Conservation (phyloP, 768 basidiomycete species). For the Pleurotus ostreatus region DNA sequence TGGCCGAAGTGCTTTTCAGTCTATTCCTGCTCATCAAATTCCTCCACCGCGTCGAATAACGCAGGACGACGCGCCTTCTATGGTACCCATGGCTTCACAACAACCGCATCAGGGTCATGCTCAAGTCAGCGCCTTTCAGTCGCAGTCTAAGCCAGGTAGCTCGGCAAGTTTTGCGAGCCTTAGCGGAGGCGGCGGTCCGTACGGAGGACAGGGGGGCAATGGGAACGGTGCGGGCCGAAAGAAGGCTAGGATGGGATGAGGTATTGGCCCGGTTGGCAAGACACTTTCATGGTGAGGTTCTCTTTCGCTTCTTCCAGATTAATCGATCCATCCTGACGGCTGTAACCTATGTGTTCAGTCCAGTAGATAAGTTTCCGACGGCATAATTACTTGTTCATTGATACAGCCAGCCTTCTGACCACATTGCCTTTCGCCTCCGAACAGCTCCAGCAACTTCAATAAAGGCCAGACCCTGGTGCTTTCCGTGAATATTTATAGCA, state of each 20-base stretch:
- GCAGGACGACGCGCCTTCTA: constrained; percentile 87
- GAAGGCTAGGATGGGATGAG: constrained; percentile 52
- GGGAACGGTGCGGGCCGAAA: constrained; percentile 45
- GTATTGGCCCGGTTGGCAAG: neutral
- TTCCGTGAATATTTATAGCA: neutral
- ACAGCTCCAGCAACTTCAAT: too few relatives aligned
- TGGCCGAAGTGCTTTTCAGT: constrained; percentile 64
- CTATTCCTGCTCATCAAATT: constrained; percentile 56
- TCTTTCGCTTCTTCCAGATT: too few relatives aligned
- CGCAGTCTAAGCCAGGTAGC: constrained; percentile 58
- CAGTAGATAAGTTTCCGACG: too few relatives aligned
- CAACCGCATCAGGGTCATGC: constrained; percentile 39
- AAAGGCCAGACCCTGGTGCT: too few relatives aligned
- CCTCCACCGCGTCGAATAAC: constrained; percentile 89
- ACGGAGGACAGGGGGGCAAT: constrained; percentile 30
- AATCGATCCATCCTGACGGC: too few relatives aligned
- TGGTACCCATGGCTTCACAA: constrained; percentile 63
- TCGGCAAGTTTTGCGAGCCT: constrained; percentile 60
- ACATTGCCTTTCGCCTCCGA: too few relatives aligned
- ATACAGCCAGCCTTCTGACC: too few relatives aligned
- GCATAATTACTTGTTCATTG: too few relatives aligned
- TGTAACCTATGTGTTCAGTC: too few relatives aligned
- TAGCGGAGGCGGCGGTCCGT: constrained; percentile 49
- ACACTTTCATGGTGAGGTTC: neutral
- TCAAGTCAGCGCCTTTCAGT: constrained; percentile 43